Percentiles rank a stretch among this genome's conserved stretches.
These are phyloP conservation scores for Colletotrichum trifolii DNA, from an alignment of 2,329 filamentous ascomycete species.

Conservation along the genomic window DNA sequence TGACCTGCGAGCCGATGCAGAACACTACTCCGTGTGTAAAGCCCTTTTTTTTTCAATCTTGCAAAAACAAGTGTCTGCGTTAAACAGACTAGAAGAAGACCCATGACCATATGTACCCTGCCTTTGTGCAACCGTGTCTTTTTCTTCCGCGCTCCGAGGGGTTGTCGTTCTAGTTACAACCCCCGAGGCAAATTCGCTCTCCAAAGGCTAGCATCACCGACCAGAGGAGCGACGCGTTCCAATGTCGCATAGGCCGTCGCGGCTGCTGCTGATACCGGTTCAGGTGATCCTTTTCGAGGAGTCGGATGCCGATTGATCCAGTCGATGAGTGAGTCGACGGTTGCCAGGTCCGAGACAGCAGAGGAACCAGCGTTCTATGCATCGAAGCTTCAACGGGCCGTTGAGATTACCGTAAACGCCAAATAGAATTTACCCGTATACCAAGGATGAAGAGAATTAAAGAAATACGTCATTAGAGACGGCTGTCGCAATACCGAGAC, in stretches of 20 bases:
- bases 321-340: no score
- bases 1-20: conserved; percentile 53
- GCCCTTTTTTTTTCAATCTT: conserved; percentile 43
- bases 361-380: neutral
- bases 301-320: no score
- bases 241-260: no score
- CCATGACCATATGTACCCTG: conserved; percentile 41
- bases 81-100: conserved; percentile 40
- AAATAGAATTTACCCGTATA: conserved; percentile 39
- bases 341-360: no score
- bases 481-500: neutral
- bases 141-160: conserved; percentile 1
- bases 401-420: conserved; percentile 33
- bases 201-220: no score
- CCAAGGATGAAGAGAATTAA: conserved; percentile 38
- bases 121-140: conserved; percentile 11
- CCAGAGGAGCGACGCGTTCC: no score
- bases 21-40: conserved; percentile 46
- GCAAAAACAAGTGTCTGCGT: conserved; percentile 38
- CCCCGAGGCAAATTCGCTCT: no score
- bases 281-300: no score
- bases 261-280: no score
- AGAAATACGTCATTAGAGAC: conserved; percentile 40
- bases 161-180: no score
- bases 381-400: conserved; percentile 34